phyloP scores from a whole-genome alignment of 2,329 filamentous ascomycete genomes.

The Ophiocordyceps camponoti-rufipedis region DNA sequence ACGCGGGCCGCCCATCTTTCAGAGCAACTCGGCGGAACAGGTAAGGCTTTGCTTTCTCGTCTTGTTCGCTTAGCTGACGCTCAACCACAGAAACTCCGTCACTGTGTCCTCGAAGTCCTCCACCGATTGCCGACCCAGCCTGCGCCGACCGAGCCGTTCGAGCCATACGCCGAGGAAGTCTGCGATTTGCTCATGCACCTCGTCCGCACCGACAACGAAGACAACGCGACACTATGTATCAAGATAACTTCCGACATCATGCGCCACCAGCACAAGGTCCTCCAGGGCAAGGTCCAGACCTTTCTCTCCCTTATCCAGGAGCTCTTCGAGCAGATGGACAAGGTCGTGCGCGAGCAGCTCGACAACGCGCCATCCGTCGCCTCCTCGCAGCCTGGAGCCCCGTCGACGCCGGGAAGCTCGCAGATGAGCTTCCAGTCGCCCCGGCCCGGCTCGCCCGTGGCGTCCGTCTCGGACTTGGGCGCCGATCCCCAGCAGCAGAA shows the following conservation, averaged over 20 bases:
- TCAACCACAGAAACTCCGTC: conserved; percentile 55
- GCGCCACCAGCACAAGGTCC: conserved; percentile 73
- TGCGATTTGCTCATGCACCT: conserved; percentile 81
- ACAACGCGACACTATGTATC: conserved; percentile 95
- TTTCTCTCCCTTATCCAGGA: conserved; percentile 89
- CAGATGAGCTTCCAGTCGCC: conserved; percentile 70
- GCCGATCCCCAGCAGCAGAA: conserved; percentile 66
- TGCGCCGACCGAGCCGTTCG: conserved; percentile 62
- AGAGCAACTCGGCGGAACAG: conserved; percentile 80
- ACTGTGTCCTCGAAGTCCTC: conserved; percentile 85
- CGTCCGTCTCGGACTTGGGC: conserved; percentile 63
- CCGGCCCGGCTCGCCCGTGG: conserved; percentile 74
- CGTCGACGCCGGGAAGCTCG: conserved; percentile 47
- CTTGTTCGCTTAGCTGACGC: conserved; percentile 4
- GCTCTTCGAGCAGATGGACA: conserved; percentile 88
- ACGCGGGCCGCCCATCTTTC: conserved; percentile 73
- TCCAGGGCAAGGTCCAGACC: conserved; percentile 62
- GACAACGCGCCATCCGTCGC: conserved; percentile 50
- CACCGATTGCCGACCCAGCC: conserved; percentile 61
- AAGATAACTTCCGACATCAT: conserved; percentile 97
- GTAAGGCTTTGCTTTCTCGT: conserved; percentile 24
- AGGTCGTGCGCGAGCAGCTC: conserved; percentile 87
- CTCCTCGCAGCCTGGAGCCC: conserved; percentile 33
- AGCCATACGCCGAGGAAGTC: conserved; percentile 73
- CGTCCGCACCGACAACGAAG: conserved; percentile 86